These are phyloP conservation scores for Verticillium nubilum DNA, from an alignment of 2,329 filamentous ascomycete genomes.

Conservation along the genomic window DNA sequence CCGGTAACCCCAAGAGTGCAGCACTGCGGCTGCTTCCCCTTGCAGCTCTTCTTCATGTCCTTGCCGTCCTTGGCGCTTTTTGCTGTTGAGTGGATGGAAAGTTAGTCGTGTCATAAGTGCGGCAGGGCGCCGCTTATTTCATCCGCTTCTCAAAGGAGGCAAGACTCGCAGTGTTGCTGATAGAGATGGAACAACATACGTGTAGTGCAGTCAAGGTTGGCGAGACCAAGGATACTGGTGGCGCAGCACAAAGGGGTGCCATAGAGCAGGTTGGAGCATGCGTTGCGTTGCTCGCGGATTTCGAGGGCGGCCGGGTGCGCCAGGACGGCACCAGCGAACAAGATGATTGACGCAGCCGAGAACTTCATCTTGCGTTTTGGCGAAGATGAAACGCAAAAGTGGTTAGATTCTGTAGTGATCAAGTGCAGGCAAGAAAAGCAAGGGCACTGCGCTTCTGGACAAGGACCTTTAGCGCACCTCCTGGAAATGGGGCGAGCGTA, in stretches of 20 bases:
- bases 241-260: slow-evolving; percentile 51
- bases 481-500: no score
- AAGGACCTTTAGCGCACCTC: no score
- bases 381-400: no score
- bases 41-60: not conserved
- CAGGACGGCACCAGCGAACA: slow-evolving; percentile 18
- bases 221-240: slow-evolving; percentile 53
- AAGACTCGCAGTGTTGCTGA: not conserved
- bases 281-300: slow-evolving; percentile 26
- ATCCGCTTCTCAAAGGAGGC: not conserved
- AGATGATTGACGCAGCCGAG: slow-evolving; percentile 5
- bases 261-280: slow-evolving; percentile 38
- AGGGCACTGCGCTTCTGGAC: no score
- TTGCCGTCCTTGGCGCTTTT: not conserved
- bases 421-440: not conserved
- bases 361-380: slow-evolving; percentile 10
- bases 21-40: not conserved
- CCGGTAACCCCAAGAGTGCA: not conserved
- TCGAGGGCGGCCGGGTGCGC: slow-evolving; percentile 24
- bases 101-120: not conserved
- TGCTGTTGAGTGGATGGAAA: not conserved
- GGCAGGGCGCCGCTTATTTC: no score
- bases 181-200: not conserved
- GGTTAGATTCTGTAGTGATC: not conserved
- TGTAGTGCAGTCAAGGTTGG: slow-evolving; percentile 47